phyloP scores from a whole-genome alignment of 148 eudicot genomes.

The Tetragonia tetragonoides region DNA sequence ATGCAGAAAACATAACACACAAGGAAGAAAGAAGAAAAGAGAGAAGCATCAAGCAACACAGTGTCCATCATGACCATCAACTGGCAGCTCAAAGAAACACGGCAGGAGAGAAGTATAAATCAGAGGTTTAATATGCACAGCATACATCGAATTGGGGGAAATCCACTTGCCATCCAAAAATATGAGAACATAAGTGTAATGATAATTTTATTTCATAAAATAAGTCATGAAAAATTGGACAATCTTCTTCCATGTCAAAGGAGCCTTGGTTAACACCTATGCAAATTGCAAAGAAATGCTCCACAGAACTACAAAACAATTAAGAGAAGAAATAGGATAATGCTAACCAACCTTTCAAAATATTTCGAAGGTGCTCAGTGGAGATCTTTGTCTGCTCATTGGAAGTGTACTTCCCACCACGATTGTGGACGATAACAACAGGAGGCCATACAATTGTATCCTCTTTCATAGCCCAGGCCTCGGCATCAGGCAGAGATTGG shows the following conservation, averaged over 20 bases:
- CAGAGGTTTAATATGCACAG: background rate
- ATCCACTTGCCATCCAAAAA: too few relatives aligned
- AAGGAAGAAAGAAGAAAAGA: slow-evolving; percentile 17
- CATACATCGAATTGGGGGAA: background rate
- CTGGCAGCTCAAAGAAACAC: background rate
- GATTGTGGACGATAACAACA: slow-evolving; percentile 50
- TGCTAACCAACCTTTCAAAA: slow-evolving; percentile 38
- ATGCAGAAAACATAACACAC: slow-evolving; percentile 12
- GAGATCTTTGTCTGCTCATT: slow-evolving; percentile 35
- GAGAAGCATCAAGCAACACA: slow-evolving; percentile 21
- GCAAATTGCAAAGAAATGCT: too few relatives aligned
- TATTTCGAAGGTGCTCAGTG: slow-evolving; percentile 29
- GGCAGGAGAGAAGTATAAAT: background rate
- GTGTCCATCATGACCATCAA: slow-evolving; percentile 11
- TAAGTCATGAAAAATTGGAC: too few relatives aligned
- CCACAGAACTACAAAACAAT: too few relatives aligned
- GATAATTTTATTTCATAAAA: too few relatives aligned
- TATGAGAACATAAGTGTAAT: too few relatives aligned
- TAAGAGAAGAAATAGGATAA: background rate
- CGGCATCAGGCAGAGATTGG: slow-evolving; percentile 38
- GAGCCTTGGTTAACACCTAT: too few relatives aligned
- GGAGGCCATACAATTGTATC: slow-evolving; percentile 75
- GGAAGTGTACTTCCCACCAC: slow-evolving; percentile 26
- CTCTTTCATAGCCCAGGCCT: slow-evolving; percentile 37
- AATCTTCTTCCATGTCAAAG: too few relatives aligned